Evolutionary conservation across 1,284 basidiomycete species (phyloP).

Genomic region (Malassezia furfur): DNA sequence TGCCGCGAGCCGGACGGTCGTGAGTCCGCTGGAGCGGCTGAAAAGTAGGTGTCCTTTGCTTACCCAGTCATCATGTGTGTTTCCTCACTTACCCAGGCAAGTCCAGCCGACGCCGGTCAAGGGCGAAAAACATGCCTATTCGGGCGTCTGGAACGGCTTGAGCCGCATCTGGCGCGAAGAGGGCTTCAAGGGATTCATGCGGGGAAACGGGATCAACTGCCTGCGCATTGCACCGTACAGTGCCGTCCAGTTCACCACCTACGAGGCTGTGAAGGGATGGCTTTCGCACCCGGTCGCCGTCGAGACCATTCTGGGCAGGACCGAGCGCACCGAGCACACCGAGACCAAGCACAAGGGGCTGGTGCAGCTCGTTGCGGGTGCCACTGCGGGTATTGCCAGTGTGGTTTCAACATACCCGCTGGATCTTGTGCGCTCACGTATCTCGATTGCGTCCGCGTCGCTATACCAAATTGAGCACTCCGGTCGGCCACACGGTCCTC

Average conservation of each 20-base stretch:
- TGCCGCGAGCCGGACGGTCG: constrained; percentile 71
- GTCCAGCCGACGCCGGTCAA: constrained; percentile 28
- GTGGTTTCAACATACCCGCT: constrained; percentile 86
- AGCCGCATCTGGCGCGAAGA: constrained; percentile 76
- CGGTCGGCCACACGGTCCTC: background rate
- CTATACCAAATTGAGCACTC: constrained; percentile 19
- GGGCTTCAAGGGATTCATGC: constrained; percentile 82
- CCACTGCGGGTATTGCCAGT: constrained; percentile 78
- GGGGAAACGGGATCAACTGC: constrained; percentile 77
- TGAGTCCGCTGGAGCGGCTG: constrained; percentile 77
- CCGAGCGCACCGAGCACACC: background rate
- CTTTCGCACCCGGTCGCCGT: background rate
- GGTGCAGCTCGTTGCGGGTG: constrained; percentile 66
- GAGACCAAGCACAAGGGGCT: constrained; percentile 5
- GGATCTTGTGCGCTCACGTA: constrained; percentile 79
- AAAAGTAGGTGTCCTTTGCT: constrained; percentile 54
- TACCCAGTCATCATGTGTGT: constrained; percentile 66
- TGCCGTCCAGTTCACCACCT: constrained; percentile 83
- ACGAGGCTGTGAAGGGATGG: constrained; percentile 64
- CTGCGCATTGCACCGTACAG: constrained; percentile 68
- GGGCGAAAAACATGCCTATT: constrained; percentile 30
- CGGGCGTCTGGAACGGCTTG: constrained; percentile 38
- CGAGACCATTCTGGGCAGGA: background rate
- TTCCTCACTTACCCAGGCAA: constrained; percentile 19
- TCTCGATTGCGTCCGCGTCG: constrained; percentile 64